These are phyloP conservation scores for Leccinum boreale DNA, from an alignment of 768 basidiomycete species.

Conservation along the genomic window DNA sequence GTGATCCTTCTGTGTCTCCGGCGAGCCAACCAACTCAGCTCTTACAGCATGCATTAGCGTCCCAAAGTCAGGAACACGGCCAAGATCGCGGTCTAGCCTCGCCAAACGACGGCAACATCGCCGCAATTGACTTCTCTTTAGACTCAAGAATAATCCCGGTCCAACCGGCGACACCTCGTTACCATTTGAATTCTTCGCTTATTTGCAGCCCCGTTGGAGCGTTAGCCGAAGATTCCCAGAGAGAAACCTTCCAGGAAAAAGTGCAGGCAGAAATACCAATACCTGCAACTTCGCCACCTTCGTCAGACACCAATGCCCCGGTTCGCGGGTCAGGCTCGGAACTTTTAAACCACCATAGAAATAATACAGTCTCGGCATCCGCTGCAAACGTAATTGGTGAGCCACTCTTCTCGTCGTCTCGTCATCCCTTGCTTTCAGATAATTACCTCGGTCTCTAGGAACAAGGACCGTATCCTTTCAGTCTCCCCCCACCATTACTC, in stretches of 20 bases:
- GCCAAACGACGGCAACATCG: constrained; percentile 19
- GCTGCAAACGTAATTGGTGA: constrained; percentile 32
- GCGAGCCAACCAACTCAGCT: constrained; percentile 49
- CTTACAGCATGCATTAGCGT: constrained; percentile 43
- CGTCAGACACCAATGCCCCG: constrained; percentile 19
- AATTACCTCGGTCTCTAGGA: constrained; percentile 26
- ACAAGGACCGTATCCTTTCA: constrained; percentile 35
- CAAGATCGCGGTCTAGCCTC: constrained; percentile 8
- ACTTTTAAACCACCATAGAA: constrained; percentile 20
- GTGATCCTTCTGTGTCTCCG: constrained; percentile 39
- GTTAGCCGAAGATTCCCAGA: constrained; percentile 45
- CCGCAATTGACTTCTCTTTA: constrained; percentile 36
- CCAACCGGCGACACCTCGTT: constrained; percentile 39
- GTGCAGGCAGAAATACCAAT: constrained; percentile 5
- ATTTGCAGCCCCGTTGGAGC: constrained; percentile 13
- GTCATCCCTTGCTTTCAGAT: constrained; percentile 20
- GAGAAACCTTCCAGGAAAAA: constrained; percentile 41
- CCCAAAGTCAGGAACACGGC: constrained; percentile 15
- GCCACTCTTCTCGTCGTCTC: constrained; percentile 21
- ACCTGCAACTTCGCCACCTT: constrained; percentile 22
- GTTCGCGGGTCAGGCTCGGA: constrained; percentile 28
- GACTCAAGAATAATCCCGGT: constrained; percentile 40
- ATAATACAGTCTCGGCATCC: constrained; percentile 26
- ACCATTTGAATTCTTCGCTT: constrained; percentile 40
- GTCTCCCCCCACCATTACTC: constrained; percentile 23